Conservation (phyloP, 2,329 filamentous ascomycete species). For the Cladosporium sphaerospermum region DNA sequence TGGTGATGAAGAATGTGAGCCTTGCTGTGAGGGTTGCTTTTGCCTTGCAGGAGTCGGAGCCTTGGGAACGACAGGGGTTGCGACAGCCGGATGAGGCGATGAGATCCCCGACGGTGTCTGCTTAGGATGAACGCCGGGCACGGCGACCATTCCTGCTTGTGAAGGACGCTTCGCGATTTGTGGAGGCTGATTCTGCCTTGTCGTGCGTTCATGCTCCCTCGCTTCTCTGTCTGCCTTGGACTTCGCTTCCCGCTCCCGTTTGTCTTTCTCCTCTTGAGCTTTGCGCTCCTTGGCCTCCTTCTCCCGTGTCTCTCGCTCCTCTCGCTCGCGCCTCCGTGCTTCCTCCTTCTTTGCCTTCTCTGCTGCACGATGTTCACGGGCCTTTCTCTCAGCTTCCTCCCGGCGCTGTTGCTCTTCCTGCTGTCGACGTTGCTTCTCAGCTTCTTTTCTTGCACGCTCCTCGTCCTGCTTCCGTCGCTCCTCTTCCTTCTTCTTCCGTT, state of each 20-base stretch:
- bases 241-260: conserved; percentile 56
- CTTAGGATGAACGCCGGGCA: conserved; percentile 49
- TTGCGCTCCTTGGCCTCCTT: conserved; percentile 67
- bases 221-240: conserved; percentile 37
- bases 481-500: conserved; percentile 82
- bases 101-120: conserved; percentile 51
- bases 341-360: conserved; percentile 72
- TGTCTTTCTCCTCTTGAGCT: conserved; percentile 51
- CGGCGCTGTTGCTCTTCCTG: conserved; percentile 83
- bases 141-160: conserved; percentile 48
- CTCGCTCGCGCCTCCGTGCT: conserved; percentile 70
- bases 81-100: conserved; percentile 73
- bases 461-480: conserved; percentile 88
- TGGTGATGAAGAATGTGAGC: conserved; percentile 61
- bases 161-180: conserved; percentile 53
- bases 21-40: conserved; percentile 74
- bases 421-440: conserved; percentile 69
- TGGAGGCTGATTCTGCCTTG: conserved; percentile 33
- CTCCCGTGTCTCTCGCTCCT: conserved; percentile 57
- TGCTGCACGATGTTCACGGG: conserved; percentile 68
- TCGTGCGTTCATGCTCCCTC: conserved; percentile 17
- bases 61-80: conserved; percentile 77
- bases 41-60: conserved; percentile 71
- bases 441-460: conserved; percentile 75
- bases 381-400: conserved; percentile 77